phyloP scores from a whole-genome alignment of 257 asterid genomes.

The Salvia splendens region DNA sequence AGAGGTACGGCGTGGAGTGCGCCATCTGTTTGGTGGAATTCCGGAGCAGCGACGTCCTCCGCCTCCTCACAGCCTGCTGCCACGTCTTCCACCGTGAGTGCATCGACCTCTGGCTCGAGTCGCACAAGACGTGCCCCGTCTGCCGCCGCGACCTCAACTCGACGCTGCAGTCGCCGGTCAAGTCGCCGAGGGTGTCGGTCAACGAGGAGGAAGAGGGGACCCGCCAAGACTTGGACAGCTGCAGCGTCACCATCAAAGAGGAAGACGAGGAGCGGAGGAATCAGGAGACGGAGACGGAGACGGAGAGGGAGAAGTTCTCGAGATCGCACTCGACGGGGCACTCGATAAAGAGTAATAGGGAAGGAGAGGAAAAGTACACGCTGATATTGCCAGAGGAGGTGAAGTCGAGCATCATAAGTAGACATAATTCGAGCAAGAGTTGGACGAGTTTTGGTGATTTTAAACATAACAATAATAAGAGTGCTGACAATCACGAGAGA shows the following conservation, averaged over 20 bases:
- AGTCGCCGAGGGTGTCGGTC: constrained; percentile 18
- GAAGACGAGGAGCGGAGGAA: constrained; percentile 27
- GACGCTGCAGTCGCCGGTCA: constrained; percentile 37
- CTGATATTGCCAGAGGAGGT: constrained; percentile 71
- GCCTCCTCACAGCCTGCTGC: constrained; percentile 67
- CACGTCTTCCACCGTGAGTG: constrained; percentile 92
- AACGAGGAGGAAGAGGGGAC: constrained; percentile 2
- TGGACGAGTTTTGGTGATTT: constrained; percentile 61
- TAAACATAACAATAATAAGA: constrained; percentile 9
- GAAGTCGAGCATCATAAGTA: constrained; percentile 47
- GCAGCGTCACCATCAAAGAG: constrained; percentile 47
- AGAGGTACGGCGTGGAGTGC: constrained; percentile 76
- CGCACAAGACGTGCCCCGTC: constrained; percentile 84
- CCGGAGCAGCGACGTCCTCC: constrained; percentile 53
- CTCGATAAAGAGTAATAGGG: constrained; percentile 44
- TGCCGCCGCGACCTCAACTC: constrained; percentile 68
- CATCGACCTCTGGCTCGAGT: constrained; percentile 86
- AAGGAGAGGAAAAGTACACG: constrained; percentile 62
- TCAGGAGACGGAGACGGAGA: not conserved
- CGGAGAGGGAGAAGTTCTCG: constrained; percentile 37
- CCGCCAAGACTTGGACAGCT: constrained; percentile 23
- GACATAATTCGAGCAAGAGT: constrained; percentile 61
- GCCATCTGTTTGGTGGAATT: constrained; percentile 87
- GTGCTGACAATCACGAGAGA: constrained; percentile 22
- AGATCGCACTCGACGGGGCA: constrained; percentile 90